Evolutionary conservation across 2,329 filamentous ascomycete genomes (phyloP), one percentile per base, ranked within the genome.

Genomic region (Aspergillus versicolor): DNA sequence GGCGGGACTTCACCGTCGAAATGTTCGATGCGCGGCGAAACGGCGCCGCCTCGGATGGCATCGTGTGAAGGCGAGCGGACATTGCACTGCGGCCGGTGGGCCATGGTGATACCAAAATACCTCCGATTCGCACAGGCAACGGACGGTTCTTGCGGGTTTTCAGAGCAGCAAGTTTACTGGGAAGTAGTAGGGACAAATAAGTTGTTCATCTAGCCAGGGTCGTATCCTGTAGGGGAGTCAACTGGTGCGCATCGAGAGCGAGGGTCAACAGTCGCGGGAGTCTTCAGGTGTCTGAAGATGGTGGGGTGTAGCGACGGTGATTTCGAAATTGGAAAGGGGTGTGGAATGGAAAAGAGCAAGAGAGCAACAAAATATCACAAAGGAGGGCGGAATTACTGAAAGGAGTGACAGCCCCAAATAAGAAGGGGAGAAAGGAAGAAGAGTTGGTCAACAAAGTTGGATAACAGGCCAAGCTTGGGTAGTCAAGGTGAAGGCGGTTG

Each of bases 1-100:
- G 94, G 94, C 19, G 94, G 93, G 1, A 75, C 62, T 61, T 93
- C 90, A 60, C 90, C 90, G 56, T 89, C 88, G 56, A 90, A 82
- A 73, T 92, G 88, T 61, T 76, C 72, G 58, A 91, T 78, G 60
- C 89, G 87, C 42, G 89, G 89, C n/a, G 89, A 92, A 62, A 82
- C 81, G 34, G 88, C 75, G n/a, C 84, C 82, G 54, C 81, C 81
- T 17, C 82, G 79, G 52, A 79, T 69, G 11, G 76, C 84, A 24
- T 79, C 75, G 51, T 82, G 77, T 38, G 85, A 86, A 58, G 80
- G 77, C 54, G 84, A 81, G 70, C 85, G 82, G 65, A 85, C 85
- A 68, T 87, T 78, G 61, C 83, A 77, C 57, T 79, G 79, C 38
- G 86, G 85, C 63, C 84, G 81, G 66, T 77, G 75, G 54, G 80